Evolutionary conservation across 1,284 basidiomycete species (phyloP).

Genomic region (Rhodotorula glutinis): DNA sequence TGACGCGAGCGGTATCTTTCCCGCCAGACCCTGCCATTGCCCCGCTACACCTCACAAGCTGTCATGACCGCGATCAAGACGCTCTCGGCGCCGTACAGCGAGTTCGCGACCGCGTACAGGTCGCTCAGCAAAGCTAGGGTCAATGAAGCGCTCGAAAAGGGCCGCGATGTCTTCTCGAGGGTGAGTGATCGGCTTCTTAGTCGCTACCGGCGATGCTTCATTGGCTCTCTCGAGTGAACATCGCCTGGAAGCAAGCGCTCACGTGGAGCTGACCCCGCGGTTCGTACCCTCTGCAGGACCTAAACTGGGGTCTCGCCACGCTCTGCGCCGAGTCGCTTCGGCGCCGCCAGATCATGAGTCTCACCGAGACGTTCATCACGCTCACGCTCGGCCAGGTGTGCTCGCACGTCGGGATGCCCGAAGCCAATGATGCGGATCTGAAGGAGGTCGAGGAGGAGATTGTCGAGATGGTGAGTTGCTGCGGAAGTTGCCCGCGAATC

Average conservation of each 20-base stretch:
- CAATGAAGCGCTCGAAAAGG: constrained; percentile 56
- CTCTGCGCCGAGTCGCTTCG: constrained; percentile 65
- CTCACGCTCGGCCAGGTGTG: constrained; percentile 68
- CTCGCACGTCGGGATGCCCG: constrained; percentile 58
- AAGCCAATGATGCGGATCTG: constrained; percentile 47
- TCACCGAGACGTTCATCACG: constrained; percentile 73
- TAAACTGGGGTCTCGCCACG: constrained; percentile 64
- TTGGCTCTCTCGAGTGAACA: no score
- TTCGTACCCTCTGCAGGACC: constrained; percentile 55
- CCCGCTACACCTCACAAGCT: constrained; percentile 63
- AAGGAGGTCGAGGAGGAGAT: constrained; percentile 60
- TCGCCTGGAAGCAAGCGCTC: no score
- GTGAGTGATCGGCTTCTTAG: constrained; percentile 49
- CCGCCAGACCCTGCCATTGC: constrained; percentile 56
- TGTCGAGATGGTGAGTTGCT: constrained; percentile 63
- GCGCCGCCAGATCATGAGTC: constrained; percentile 68
- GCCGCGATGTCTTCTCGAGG: constrained; percentile 55
- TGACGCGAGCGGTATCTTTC: background rate
- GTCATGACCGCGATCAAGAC: constrained; percentile 61
- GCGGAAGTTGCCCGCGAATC: no score
- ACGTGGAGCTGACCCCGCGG: background rate
- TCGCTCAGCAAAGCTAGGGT: constrained; percentile 52
- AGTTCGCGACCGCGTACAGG: constrained; percentile 64
- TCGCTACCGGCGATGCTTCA: no score
- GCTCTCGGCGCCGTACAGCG: constrained; percentile 55